A percentile compares a stretch with the other conserved stretches of the same genome.
These are phyloP conservation scores for Pythium dissotocum DNA, from an alignment of 352 stramenopile genomes.

Conservation along the genomic window DNA sequence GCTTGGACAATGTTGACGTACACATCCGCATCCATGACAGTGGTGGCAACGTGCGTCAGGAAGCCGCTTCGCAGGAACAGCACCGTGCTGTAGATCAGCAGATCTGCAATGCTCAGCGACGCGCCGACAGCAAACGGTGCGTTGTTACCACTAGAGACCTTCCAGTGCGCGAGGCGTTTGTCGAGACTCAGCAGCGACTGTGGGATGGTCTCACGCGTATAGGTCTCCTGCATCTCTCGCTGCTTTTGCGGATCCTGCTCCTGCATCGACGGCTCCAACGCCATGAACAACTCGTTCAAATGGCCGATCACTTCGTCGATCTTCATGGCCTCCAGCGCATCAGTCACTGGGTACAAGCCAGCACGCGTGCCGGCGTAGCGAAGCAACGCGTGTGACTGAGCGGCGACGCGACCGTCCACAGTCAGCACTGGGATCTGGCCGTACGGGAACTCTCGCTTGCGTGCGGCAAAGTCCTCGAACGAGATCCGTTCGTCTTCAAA, in stretches of 20 bases:
- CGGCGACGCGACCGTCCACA: conserved; percentile 28
- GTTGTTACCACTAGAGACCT: conserved; percentile 29
- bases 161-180: conserved; percentile 27
- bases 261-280: conserved; percentile 18
- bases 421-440: conserved; percentile 33
- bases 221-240: conserved; percentile 31
- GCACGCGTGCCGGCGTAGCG: conserved; percentile 35
- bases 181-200: conserved; percentile 44
- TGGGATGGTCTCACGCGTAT: conserved; percentile 34
- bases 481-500: conserved; percentile 38
- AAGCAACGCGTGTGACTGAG: conserved; percentile 33
- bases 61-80: conserved; percentile 5
- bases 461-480: conserved; percentile 25
- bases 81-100: conserved; percentile 38
- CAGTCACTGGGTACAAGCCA: conserved; percentile 31
- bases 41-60: not conserved
- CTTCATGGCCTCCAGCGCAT: not conserved
- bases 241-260: conserved; percentile 31
- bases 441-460: conserved; percentile 25
- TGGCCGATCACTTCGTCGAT: conserved; percentile 25
- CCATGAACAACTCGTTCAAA: conserved; percentile 30
- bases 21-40: conserved; percentile 1
- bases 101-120: conserved; percentile 47
- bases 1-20: not conserved
- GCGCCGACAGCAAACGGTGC: conserved; percentile 27